phyloP scores from a whole-genome alignment of 148 eudicot genomes.

The Polygonum aviculare region DNA sequence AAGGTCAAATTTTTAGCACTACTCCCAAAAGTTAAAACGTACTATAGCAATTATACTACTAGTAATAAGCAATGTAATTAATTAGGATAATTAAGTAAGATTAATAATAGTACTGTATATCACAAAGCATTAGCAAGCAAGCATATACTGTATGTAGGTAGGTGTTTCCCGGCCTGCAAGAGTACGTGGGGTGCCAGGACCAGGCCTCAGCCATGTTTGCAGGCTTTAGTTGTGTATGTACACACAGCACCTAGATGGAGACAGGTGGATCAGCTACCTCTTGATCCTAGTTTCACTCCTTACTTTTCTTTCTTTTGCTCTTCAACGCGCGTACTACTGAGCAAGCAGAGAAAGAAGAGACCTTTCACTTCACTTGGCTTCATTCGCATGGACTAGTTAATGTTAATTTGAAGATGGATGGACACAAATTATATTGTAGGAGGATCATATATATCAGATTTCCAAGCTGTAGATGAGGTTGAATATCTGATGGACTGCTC shows the following conservation, averaged over 20 bases:
- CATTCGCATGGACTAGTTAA: no score
- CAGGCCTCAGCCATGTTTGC: slow-evolving; percentile 1
- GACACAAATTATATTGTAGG: neutral
- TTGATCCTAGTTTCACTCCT: neutral
- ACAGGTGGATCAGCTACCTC: neutral
- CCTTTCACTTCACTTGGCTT: neutral
- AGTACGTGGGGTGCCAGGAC: no score
- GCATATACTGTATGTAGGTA: no score
- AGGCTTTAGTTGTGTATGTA: slow-evolving; percentile 5
- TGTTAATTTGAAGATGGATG: neutral
- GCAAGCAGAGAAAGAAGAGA: neutral
- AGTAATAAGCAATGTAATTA: neutral
- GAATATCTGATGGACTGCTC: slow-evolving; percentile 42
- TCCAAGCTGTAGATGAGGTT: slow-evolving; percentile 23
- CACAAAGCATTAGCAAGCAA: no score
- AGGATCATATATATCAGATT: no score
- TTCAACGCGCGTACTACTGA: no score
- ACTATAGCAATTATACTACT: no score
- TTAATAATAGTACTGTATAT: no score
- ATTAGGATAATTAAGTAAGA: neutral
- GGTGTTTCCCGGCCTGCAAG: no score
- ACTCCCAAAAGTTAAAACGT: neutral
- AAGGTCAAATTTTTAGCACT: neutral
- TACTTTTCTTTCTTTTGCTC: neutral
- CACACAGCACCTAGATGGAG: slow-evolving; percentile 11